These are phyloP conservation scores for Alternaria consortialis DNA, from an alignment of 2,329 filamentous ascomycete species.

Conservation along the genomic window DNA sequence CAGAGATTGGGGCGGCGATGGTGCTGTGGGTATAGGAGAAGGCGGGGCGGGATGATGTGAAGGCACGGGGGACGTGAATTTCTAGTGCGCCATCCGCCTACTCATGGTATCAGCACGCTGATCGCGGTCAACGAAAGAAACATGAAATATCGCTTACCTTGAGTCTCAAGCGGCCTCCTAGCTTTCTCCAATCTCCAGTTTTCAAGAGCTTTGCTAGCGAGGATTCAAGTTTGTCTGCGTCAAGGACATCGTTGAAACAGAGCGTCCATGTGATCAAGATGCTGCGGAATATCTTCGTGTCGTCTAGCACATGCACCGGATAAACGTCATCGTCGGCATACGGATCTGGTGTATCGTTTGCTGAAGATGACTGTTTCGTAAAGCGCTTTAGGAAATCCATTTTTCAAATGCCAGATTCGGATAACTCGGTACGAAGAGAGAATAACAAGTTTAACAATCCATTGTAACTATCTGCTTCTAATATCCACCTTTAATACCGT, in stretches of 20 bases:
- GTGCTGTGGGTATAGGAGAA: too few relatives aligned
- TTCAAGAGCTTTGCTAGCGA: constrained; percentile 38
- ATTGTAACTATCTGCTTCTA: background rate
- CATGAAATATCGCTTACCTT: too few relatives aligned
- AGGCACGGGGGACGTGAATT: too few relatives aligned
- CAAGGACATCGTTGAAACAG: constrained; percentile 59
- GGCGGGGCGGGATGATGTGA: too few relatives aligned
- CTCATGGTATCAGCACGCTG: too few relatives aligned
- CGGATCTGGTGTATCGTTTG: background rate
- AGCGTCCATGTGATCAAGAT: constrained; percentile 42
- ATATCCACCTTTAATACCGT: background rate
- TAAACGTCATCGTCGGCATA: constrained; percentile 24
- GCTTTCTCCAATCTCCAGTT: too few relatives aligned
- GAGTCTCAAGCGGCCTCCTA: too few relatives aligned
- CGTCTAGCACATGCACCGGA: constrained; percentile 31
- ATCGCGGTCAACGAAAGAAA: too few relatives aligned
- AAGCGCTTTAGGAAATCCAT: background rate
- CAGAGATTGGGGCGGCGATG: too few relatives aligned
- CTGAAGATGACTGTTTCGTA: background rate
- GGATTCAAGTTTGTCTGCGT: constrained; percentile 50
- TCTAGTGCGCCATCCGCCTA: too few relatives aligned
- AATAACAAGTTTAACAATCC: too few relatives aligned
- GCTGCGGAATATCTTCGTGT: constrained; percentile 23
- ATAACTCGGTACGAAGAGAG: background rate
- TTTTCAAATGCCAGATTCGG: background rate